Evolutionary conservation across 345 rosid species (phyloP).

Genomic region (Salix koriyanagi): DNA sequence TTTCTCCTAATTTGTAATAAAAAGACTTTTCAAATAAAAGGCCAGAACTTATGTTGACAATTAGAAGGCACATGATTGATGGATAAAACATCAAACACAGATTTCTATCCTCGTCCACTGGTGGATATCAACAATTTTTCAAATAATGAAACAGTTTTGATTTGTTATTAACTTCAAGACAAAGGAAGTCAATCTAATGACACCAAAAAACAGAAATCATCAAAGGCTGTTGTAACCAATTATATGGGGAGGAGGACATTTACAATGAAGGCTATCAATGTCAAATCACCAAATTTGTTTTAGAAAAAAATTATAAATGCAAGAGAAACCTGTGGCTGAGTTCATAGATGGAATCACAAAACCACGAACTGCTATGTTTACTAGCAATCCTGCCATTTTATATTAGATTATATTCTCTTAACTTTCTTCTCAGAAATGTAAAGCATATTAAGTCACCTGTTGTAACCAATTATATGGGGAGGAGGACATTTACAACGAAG

Average conservation of each 20-base stretch:
- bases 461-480: background rate
- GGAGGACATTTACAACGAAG: background rate
- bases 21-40: background rate
- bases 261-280: background rate
- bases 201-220: background rate
- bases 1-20: background rate
- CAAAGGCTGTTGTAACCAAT: background rate
- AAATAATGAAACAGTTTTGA: background rate
- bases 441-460: constrained; percentile 53
- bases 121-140: background rate
- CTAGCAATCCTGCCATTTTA: background rate
- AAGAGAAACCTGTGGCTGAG: background rate
- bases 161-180: background rate
- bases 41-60: background rate
- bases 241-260: background rate
- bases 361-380: background rate
- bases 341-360: background rate
- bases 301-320: background rate
- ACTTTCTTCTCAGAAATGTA: background rate
- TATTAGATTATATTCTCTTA: background rate
- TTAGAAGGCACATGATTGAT: background rate
- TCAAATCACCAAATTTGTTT: background rate
- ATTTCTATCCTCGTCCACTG: background rate
- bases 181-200: background rate
- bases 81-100: background rate